A percentile compares a stretch with the other conserved stretches of the same genome.
These are phyloP conservation scores for Evernia prunastri DNA, from an alignment of 495 filamentous ascomycete species.

Conservation along the genomic window DNA sequence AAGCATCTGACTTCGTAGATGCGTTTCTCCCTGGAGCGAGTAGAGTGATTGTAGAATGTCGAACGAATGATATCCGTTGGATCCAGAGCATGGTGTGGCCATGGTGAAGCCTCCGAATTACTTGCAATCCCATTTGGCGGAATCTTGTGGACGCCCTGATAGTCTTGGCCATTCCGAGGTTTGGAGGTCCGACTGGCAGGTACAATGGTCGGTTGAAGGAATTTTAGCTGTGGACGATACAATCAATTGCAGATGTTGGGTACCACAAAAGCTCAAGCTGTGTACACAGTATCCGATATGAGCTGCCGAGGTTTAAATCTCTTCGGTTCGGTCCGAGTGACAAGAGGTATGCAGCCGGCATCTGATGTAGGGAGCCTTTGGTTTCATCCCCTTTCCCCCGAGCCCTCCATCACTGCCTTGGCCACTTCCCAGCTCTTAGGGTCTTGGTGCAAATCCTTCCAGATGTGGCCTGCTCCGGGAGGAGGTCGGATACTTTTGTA, in stretches of 20 bases:
- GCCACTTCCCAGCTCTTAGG: slow-evolving; percentile 17
- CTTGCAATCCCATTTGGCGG: neutral
- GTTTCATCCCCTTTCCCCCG: slow-evolving; percentile 5
- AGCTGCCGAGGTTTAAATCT: neutral
- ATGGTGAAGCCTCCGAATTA: neutral
- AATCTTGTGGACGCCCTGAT: neutral
- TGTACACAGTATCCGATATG: neutral
- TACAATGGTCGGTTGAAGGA: neutral
- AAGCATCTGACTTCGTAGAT: neutral
- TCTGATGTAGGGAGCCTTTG: neutral
- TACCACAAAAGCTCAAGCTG: neutral
- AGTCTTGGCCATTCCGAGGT: neutral
- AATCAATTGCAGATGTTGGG: neutral
- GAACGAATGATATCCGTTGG: too few relatives aligned
- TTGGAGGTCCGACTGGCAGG: neutral
- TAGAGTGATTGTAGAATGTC: too few relatives aligned
- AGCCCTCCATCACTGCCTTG: slow-evolving; percentile 20
- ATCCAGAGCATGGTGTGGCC: neutral
- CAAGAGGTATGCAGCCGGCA: neutral
- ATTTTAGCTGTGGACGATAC: neutral
- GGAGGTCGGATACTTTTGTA: slow-evolving; percentile 17
- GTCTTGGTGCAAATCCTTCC: neutral
- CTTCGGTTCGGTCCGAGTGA: neutral
- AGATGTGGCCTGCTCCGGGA: neutral
- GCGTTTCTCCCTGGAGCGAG: neutral